Evolutionary conservation across 257 asterid species (phyloP).

Genomic region (Nicotiana knightiana): DNA sequence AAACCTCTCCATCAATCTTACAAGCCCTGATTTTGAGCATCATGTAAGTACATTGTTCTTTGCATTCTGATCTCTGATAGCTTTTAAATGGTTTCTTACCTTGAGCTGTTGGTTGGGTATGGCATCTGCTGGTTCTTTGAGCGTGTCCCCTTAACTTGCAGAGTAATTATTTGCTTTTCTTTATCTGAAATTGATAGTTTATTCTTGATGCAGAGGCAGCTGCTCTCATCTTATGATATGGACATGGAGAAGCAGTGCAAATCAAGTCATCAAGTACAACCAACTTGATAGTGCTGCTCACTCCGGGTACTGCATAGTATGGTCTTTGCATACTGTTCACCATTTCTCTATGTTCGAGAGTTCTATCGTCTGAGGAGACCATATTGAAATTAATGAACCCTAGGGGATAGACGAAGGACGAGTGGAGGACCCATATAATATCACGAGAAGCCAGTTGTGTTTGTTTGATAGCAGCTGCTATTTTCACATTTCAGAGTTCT

Average conservation of each 20-base stretch:
- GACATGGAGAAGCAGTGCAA: conserved; percentile 34
- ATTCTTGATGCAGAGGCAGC: conserved; percentile 38
- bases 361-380: not conserved
- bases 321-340: not conserved
- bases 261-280: conserved; percentile 29
- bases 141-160: not conserved
- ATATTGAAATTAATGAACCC: not conserved
- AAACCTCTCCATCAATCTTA: conserved; percentile 80
- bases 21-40: conserved; percentile 79
- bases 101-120: conserved; percentile 1
- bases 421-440: conserved; percentile 13
- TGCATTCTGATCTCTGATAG: not conserved
- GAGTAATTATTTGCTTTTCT: not conserved
- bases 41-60: conserved; percentile 52
- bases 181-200: not conserved
- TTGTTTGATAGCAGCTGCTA: conserved; percentile 30
- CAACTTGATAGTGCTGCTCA: conserved; percentile 31
- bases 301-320: conserved; percentile 13
- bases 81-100: not conserved
- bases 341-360: not conserved
- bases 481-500: conserved; percentile 15
- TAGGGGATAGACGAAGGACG: not conserved
- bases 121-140: not conserved
- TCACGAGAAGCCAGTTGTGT: conserved; percentile 12
- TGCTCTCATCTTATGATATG: conserved; percentile 52